Evolutionary conservation across 2,329 filamentous ascomycete genomes (phyloP).

Genomic region (Cadophora malorum): DNA sequence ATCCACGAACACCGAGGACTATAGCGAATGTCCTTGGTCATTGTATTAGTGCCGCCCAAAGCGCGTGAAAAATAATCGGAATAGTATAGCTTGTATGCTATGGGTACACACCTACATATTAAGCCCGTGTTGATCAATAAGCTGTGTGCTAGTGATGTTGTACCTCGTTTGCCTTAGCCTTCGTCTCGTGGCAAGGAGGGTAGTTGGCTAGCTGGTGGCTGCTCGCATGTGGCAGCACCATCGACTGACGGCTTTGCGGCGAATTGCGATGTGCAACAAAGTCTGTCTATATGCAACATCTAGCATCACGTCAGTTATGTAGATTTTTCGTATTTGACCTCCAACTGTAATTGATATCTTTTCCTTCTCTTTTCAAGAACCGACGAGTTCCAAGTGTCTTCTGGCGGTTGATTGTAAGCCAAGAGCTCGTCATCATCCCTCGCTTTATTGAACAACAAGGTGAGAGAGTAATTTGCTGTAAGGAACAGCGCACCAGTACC

Average conservation of each 20-base stretch:
- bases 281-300: no score
- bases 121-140: no score
- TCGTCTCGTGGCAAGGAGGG: not conserved
- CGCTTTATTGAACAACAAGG: not conserved
- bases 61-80: no score
- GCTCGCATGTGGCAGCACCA: not conserved
- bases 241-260: not conserved
- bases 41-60: no score
- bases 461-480: not conserved
- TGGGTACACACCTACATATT: no score
- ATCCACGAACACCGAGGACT: no score
- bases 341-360: not conserved
- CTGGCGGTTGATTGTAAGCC: not conserved
- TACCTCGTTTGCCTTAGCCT: not conserved
- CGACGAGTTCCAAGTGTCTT: not conserved
- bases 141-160: no score
- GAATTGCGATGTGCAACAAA: conserved; percentile 13
- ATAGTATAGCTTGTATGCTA: no score
- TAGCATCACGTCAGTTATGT: not conserved
- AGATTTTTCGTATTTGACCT: no score
- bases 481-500: not conserved
- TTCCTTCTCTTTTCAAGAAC: no score
- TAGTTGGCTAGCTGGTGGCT: not conserved
- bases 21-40: no score
- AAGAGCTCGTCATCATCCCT: not conserved